Conservation (phyloP, 108 stramenopile species). For the Fragilaria radians region DNA sequence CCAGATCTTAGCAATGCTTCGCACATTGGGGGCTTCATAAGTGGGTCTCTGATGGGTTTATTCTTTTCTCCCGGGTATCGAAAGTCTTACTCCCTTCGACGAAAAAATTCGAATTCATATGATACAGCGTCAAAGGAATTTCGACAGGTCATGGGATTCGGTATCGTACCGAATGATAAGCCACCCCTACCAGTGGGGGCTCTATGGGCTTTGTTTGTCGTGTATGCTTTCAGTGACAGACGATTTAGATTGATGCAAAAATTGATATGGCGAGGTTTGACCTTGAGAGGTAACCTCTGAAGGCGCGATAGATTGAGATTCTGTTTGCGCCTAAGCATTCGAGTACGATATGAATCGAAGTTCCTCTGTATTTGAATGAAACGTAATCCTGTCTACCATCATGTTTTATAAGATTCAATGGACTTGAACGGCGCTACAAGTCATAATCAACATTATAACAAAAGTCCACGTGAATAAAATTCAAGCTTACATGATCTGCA, state of each 20-base stretch:
- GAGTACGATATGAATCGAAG: no score
- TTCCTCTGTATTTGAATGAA: no score
- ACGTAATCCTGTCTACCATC: no score
- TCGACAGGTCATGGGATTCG: slow-evolving; percentile 61
- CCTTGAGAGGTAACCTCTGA: slow-evolving; percentile 22
- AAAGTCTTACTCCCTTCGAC: slow-evolving; percentile 40
- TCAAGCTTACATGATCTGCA: no score
- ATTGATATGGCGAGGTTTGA: slow-evolving; percentile 21
- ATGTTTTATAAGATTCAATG: no score
- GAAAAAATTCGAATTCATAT: slow-evolving; percentile 41
- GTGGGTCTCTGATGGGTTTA: slow-evolving; percentile 50
- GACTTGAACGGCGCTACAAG: no score
- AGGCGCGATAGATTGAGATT: no score
- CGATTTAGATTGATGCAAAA: slow-evolving; percentile 30
- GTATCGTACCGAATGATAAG: slow-evolving; percentile 29
- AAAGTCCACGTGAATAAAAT: no score
- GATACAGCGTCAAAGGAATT: slow-evolving; percentile 38
- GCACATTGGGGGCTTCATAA: slow-evolving; percentile 67
- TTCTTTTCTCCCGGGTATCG: slow-evolving; percentile 60
- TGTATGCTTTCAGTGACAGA: slow-evolving; percentile 13
- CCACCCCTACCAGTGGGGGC: slow-evolving; percentile 43
- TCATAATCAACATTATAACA: no score
- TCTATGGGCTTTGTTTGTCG: slow-evolving; percentile 32
- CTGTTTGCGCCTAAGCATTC: no score
- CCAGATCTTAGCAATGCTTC: slow-evolving; percentile 59